A percentile compares a stretch with the other conserved stretches of the same genome.
Evolutionary conservation across 495 filamentous ascomycete species (phyloP).

Genomic region (Emericellopsis terricola): DNA sequence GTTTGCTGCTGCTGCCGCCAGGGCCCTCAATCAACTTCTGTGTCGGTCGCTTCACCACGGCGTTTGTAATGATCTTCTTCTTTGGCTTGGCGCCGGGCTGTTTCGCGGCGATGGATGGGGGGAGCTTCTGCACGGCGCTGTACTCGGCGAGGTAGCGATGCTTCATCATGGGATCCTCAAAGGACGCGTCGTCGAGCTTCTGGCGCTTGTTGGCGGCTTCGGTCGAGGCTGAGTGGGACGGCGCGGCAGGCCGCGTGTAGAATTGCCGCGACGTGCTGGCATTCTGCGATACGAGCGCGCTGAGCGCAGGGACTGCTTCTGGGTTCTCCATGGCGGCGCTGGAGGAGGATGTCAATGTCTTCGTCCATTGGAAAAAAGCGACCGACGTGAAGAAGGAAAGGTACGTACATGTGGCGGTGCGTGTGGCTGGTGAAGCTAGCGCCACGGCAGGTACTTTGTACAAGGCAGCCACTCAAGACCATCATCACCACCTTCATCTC

Average conservation of each 20-base stretch:
- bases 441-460: background rate
- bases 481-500: no score
- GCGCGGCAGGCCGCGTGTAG: background rate
- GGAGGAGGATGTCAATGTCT: background rate
- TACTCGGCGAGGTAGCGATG: constrained; percentile 48
- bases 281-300: constrained; percentile 3
- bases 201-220: constrained; percentile 3
- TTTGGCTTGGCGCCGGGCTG: constrained; percentile 33
- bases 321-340: constrained; percentile 2
- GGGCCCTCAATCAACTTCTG: constrained; percentile 54
- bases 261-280: background rate
- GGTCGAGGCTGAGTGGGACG: no score
- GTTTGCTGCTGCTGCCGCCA: constrained; percentile 11
- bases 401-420: background rate
- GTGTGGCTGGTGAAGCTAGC: background rate
- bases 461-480: background rate
- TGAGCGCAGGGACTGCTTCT: background rate
- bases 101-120: constrained; percentile 72
- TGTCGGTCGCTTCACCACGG: constrained; percentile 34
- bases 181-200: constrained; percentile 2
- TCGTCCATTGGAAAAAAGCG: background rate
- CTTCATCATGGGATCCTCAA: constrained; percentile 2
- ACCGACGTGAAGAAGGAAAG: background rate
- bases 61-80: constrained; percentile 27
- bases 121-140: constrained; percentile 59